Percentiles rank a stretch among this genome's conserved stretches.
Conservation (phyloP, 2,329 filamentous ascomycete species). For the Ceratocystis eucalypticola region DNA sequence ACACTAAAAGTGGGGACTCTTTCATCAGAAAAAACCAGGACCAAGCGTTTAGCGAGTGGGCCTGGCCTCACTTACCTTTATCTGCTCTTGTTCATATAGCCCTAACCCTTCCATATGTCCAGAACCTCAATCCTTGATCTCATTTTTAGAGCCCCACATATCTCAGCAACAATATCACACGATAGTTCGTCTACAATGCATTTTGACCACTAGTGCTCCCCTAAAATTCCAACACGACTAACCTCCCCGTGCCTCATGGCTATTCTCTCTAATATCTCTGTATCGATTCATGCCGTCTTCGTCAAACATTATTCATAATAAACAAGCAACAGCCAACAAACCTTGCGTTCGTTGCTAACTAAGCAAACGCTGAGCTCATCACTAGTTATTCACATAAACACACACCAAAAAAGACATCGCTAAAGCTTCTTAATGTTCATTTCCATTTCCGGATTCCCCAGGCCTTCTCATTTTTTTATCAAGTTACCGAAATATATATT, state of each 20-base stretch:
- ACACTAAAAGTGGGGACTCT: conserved; percentile 1
- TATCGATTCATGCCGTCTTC: background rate
- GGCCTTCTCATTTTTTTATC: conserved; percentile 16
- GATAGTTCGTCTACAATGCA: too few species aligned
- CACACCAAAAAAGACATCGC: background rate
- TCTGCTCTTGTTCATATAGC: background rate
- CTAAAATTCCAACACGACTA: background rate
- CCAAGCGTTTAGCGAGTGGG: background rate
- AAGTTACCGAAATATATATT: conserved; percentile 10
- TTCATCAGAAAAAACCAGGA: background rate
- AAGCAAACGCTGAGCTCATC: background rate
- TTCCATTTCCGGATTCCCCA: conserved; percentile 18
- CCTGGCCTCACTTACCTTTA: background rate
- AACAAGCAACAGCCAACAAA: too few species aligned
- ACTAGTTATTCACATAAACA: background rate
- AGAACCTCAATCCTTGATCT: background rate
- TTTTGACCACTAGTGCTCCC: background rate
- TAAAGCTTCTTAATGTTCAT: conserved; percentile 5
- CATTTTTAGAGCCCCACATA: background rate
- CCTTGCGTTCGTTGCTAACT: too few species aligned
- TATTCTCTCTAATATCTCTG: background rate
- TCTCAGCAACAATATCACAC: background rate
- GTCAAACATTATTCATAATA: too few species aligned
- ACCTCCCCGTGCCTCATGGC: background rate
- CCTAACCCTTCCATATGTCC: background rate